These are phyloP conservation scores for Lecanicillium sp. DNA, from an alignment of 2,329 filamentous ascomycete genomes.

Conservation along the genomic window DNA sequence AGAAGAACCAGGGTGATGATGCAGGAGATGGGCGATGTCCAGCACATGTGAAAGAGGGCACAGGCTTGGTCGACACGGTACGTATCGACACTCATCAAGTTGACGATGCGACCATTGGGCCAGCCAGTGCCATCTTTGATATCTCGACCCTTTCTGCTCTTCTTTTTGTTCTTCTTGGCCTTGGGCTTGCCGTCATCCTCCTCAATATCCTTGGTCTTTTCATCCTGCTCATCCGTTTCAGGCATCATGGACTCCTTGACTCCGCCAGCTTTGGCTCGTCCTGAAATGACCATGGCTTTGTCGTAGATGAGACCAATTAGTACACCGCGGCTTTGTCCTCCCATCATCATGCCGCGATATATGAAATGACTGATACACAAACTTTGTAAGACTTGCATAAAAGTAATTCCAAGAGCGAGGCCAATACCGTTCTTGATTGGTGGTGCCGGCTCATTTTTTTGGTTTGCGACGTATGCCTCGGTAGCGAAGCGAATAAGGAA, in stretches of 20 bases:
- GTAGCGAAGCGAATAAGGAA: slow-evolving; percentile 81
- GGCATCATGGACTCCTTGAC: slow-evolving; percentile 21
- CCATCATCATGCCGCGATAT: slow-evolving; percentile 85
- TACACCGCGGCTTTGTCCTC: slow-evolving; percentile 72
- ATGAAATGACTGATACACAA: slow-evolving; percentile 84
- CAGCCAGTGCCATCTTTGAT: slow-evolving; percentile 65
- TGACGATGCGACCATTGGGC: slow-evolving; percentile 87
- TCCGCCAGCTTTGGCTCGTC: slow-evolving; percentile 78
- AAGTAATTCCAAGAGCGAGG: slow-evolving; percentile 72
- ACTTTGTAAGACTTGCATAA: slow-evolving; percentile 79
- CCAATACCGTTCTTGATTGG: slow-evolving; percentile 70
- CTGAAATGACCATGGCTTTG: slow-evolving; percentile 85
- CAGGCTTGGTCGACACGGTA: slow-evolving; percentile 86
- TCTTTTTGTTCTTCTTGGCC: slow-evolving; percentile 28
- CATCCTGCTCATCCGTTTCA: slow-evolving; percentile 38
- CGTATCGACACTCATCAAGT: slow-evolving; percentile 91
- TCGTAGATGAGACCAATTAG: slow-evolving; percentile 84
- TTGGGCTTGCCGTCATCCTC: slow-evolving; percentile 28
- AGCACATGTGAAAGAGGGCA: slow-evolving; percentile 83
- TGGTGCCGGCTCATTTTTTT: slow-evolving; percentile 45
- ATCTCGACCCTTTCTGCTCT: slow-evolving; percentile 24
- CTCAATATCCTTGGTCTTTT: slow-evolving; percentile 37
- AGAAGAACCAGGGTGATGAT: slow-evolving; percentile 73
- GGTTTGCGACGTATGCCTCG: slow-evolving; percentile 63
- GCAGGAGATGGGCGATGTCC: slow-evolving; percentile 75